These are phyloP conservation scores for Clavariopsis aquatica DNA, from an alignment of 495 filamentous ascomycete genomes.

Conservation along the genomic window DNA sequence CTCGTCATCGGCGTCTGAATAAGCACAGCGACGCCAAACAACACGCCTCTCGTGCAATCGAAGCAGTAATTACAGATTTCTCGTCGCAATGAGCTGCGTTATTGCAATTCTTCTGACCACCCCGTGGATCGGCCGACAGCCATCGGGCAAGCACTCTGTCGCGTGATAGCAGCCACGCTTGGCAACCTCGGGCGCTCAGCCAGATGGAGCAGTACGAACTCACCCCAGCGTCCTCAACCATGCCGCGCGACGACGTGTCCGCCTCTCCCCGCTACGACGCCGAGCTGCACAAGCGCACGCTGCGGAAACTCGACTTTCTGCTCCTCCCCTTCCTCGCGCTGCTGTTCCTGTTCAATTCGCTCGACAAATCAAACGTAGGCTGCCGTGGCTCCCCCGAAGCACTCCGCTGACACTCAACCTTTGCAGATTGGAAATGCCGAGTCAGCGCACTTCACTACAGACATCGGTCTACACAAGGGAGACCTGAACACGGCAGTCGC, in stretches of 20 bases:
- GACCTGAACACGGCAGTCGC: constrained; percentile 59
- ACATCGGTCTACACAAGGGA: constrained; percentile 47
- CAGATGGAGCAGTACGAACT: constrained; percentile 8
- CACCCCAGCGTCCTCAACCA: not conserved
- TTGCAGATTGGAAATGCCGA: constrained; percentile 54
- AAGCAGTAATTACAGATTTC: not conserved
- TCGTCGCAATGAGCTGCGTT: not conserved
- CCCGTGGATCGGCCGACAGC: not conserved
- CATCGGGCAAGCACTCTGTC: not conserved
- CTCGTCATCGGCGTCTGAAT: not conserved
- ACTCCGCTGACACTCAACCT: not conserved
- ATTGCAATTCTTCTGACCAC: not conserved
- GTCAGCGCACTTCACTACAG: constrained; percentile 53
- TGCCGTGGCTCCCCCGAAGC: not conserved
- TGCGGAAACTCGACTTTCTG: constrained; percentile 50
- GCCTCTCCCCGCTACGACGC: not conserved
- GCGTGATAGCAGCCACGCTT: constrained; percentile 1
- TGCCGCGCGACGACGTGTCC: constrained; percentile 2
- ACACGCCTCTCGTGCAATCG: not conserved
- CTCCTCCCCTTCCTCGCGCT: constrained; percentile 56
- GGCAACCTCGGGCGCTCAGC: not conserved
- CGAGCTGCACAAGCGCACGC: constrained; percentile 36
- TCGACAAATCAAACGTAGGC: constrained; percentile 53
- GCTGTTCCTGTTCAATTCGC: constrained; percentile 54
- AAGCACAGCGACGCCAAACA: not conserved